A percentile compares a stretch with the other conserved stretches of the same genome.
Evolutionary conservation across 768 basidiomycete genomes (phyloP).

Genomic region (Dendrothele bispora): DNA sequence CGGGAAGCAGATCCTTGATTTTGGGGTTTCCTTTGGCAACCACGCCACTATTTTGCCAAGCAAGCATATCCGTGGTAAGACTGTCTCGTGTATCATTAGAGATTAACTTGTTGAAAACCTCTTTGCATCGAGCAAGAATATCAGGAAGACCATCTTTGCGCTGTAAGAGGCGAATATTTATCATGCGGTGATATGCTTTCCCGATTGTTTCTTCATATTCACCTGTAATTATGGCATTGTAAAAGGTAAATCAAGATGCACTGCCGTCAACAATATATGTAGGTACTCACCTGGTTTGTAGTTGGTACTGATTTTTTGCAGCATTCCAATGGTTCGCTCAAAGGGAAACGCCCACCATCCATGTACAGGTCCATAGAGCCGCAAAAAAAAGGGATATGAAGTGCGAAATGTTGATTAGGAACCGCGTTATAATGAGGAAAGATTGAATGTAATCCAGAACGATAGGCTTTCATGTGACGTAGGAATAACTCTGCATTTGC

Average conservation of each 20-base stretch:
- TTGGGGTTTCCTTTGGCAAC: background rate
- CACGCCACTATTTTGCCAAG: background rate
- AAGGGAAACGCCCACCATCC: slow-evolving; percentile 30
- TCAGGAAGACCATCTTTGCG: background rate
- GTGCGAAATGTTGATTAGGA: slow-evolving; percentile 18
- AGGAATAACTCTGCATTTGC: background rate
- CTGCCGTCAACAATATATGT: background rate
- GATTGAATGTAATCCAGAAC: background rate
- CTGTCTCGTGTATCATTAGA: background rate
- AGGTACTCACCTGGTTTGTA: slow-evolving; percentile 15
- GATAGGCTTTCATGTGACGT: background rate
- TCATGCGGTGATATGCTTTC: background rate
- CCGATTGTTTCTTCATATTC: background rate
- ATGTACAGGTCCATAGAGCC: slow-evolving; percentile 22
- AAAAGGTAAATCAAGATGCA: background rate
- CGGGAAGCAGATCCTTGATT: background rate
- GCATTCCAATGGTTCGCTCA: slow-evolving; percentile 20
- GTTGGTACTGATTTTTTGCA: slow-evolving; percentile 19
- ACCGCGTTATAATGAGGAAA: slow-evolving; percentile 5
- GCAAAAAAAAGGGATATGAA: slow-evolving; percentile 18
- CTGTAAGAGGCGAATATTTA: background rate
- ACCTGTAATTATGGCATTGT: too few relatives aligned
- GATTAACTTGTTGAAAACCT: background rate
- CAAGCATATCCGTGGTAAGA: background rate
- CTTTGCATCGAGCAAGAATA: background rate